Percentiles rank a stretch among this genome's conserved stretches.
Conservation (phyloP, 805 yeast species). For the Geotrichum ghanense region DNA sequence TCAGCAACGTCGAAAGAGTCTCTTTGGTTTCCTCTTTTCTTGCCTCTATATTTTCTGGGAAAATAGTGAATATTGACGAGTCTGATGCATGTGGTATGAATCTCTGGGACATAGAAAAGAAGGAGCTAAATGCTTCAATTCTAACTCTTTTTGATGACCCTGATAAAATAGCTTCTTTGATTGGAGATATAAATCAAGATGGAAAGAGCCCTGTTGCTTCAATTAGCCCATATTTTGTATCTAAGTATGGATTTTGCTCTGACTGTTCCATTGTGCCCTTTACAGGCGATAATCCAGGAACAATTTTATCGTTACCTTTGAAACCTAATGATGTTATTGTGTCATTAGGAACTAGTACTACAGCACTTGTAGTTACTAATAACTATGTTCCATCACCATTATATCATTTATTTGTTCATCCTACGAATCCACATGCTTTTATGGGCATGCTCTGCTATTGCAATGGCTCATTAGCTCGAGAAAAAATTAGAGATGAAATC, state of each 20-base stretch:
- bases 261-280: constrained; percentile 55
- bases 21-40: constrained; percentile 71
- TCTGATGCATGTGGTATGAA: constrained; percentile 94
- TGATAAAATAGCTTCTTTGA: constrained; percentile 21
- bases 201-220: constrained; percentile 38
- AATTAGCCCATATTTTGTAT: constrained; percentile 48
- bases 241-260: constrained; percentile 48
- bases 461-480: constrained; percentile 83
- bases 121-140: constrained; percentile 45
- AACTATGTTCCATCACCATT: constrained; percentile 66
- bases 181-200: constrained; percentile 24
- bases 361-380: constrained; percentile 71
- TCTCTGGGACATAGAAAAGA: constrained; percentile 55
- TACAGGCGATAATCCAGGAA: constrained; percentile 88
- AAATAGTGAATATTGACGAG: constrained; percentile 55
- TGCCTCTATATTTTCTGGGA: constrained; percentile 58
- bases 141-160: constrained; percentile 37
- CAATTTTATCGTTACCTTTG: constrained; percentile 72
- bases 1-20: constrained; percentile 47
- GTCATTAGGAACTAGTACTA: constrained; percentile 87
- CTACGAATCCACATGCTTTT: constrained; percentile 60
- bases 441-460: constrained; percentile 96
- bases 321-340: constrained; percentile 64
- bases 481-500: constrained; percentile 52
- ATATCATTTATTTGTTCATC: constrained; percentile 80